These are phyloP conservation scores for Maudiozyma saulgeensis DNA, from an alignment of 805 yeast genomes.

Conservation along the genomic window DNA sequence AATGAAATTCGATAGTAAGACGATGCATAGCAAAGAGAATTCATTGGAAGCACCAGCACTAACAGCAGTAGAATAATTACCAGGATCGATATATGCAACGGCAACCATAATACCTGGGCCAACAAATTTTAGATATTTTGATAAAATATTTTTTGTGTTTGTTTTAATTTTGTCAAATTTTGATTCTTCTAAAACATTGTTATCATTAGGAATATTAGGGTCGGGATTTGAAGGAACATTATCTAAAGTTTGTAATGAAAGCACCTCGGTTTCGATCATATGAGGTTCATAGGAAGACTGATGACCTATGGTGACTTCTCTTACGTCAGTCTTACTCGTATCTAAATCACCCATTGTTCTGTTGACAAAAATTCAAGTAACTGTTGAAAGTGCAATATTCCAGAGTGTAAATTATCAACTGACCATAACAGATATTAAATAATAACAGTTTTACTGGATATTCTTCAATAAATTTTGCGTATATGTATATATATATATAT, in stretches of 20 bases:
- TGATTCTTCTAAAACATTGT: neutral
- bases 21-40: constrained; percentile 61
- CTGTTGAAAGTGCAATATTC: no score
- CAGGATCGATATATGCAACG: constrained; percentile 92
- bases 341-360: neutral
- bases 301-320: neutral
- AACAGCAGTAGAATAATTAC: constrained; percentile 84
- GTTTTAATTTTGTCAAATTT: neutral
- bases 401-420: no score
- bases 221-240: neutral
- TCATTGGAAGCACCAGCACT: constrained; percentile 77
- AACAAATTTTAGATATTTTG: constrained; percentile 56
- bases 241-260: neutral
- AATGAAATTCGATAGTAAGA: constrained; percentile 68
- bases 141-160: neutral
- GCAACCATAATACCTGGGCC: constrained; percentile 87
- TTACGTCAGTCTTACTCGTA: neutral
- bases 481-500: no score
- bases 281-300: neutral
- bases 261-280: neutral
- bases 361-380: no score
- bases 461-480: no score
- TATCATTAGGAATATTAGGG: neutral
- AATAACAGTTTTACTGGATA: no score
- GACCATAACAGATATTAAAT: no score